Evolutionary conservation across 176 grass and related monocot genomes (phyloP).

Genomic region (Rhipidocladum racemiflorum): DNA sequence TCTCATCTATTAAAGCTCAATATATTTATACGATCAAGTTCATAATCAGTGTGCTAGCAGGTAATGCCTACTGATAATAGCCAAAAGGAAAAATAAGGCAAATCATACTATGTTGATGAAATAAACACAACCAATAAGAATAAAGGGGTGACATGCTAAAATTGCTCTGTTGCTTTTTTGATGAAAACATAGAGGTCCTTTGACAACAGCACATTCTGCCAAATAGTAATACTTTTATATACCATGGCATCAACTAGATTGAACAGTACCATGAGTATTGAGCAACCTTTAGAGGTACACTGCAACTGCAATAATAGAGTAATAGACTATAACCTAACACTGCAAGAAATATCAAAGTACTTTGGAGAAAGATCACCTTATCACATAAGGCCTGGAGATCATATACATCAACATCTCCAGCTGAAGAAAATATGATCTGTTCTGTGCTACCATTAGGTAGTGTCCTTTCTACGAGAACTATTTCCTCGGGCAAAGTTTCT

Average conservation of each 20-base stretch:
- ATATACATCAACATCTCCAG: constrained; percentile 82
- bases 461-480: constrained; percentile 74
- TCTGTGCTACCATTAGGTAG: constrained; percentile 72
- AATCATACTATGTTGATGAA: neutral
- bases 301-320: neutral
- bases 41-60: neutral
- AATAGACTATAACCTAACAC: neutral
- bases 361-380: constrained; percentile 55
- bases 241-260: neutral
- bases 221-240: neutral
- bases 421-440: constrained; percentile 87
- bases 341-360: constrained; percentile 15
- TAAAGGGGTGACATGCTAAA: neutral
- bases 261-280: neutral
- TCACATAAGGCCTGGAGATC: constrained; percentile 85
- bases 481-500: constrained; percentile 59
- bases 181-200: neutral
- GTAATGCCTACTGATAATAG: neutral
- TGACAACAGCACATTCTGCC: neutral
- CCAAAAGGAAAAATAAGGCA: neutral
- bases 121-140: neutral
- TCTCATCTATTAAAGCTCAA: neutral
- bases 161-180: neutral
- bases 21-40: neutral
- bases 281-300: neutral